These are phyloP conservation scores for Groenewaldozyma salmanticensis DNA, from an alignment of 805 yeast genomes.

Conservation along the genomic window DNA sequence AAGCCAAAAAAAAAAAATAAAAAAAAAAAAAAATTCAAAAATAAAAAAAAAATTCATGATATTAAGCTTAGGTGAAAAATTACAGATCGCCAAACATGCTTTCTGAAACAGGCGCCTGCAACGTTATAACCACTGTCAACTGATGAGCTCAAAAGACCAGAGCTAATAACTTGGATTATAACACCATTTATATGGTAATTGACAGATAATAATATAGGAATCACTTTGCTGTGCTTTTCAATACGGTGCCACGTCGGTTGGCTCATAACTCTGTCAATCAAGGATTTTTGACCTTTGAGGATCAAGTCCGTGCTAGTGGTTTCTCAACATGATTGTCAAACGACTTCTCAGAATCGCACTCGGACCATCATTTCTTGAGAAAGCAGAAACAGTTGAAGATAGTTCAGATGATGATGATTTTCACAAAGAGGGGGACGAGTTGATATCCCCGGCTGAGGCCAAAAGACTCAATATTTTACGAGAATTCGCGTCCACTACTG, in stretches of 20 bases:
- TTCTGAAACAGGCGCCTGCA: too few species aligned
- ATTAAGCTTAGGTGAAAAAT: too few species aligned
- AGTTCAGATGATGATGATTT: slow-evolving; percentile 7
- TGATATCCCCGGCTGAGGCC: slow-evolving; percentile 7
- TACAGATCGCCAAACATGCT: too few species aligned
- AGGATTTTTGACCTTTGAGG: neutral
- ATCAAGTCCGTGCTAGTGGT: too few species aligned
- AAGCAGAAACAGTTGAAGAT: slow-evolving; percentile 5
- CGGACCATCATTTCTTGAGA: slow-evolving; percentile 18
- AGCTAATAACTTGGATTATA: too few species aligned
- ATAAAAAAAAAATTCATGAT: neutral
- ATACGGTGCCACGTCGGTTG: neutral
- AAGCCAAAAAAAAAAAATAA: too few species aligned
- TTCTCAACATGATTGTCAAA: slow-evolving; percentile 15
- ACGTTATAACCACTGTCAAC: too few species aligned
- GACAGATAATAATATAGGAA: too few species aligned
- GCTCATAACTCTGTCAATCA: neutral
- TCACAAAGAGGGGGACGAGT: slow-evolving; percentile 2
- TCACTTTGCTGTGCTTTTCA: neutral
- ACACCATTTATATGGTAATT: too few species aligned
- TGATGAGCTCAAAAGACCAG: too few species aligned
- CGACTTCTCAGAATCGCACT: slow-evolving; percentile 17
- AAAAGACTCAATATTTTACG: too few species aligned
- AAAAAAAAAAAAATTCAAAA: slow-evolving; percentile 2
- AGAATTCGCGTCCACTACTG: too few species aligned